Conservation (phyloP, 106 monocot species). For the Dendrobium huoshanense region DNA sequence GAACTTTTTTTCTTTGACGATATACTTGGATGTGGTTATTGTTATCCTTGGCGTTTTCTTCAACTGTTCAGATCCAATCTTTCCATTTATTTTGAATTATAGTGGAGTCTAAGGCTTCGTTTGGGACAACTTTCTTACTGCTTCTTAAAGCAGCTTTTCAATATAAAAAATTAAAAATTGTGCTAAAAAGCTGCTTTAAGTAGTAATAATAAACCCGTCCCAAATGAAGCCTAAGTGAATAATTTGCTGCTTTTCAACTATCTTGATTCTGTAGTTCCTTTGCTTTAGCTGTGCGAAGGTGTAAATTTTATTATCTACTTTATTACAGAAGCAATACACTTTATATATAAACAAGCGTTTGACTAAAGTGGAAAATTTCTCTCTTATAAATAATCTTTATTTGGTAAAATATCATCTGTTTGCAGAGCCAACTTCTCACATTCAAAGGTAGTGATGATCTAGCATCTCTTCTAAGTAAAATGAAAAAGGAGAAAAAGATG, state of each 20-base stretch:
- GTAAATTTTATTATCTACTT: background rate
- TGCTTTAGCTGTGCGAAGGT: background rate
- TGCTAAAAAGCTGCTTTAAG: too few species aligned
- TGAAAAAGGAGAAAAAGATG: slow-evolving; percentile 1
- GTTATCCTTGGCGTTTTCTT: too few species aligned
- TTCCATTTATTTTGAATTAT: too few species aligned
- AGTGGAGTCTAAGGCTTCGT: too few species aligned
- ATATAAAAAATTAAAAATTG: too few species aligned
- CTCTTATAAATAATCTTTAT: background rate
- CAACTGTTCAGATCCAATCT: too few species aligned
- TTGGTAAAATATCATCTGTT: background rate
- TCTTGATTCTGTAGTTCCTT: background rate
- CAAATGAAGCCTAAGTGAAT: too few species aligned
- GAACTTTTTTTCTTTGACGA: too few species aligned
- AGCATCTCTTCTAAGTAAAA: background rate
- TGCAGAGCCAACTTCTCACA: background rate
- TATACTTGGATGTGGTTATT: too few species aligned
- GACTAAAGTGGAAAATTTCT: background rate
- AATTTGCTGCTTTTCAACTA: background rate
- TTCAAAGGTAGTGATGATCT: background rate
- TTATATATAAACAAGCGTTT: background rate
- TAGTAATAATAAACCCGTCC: too few species aligned
- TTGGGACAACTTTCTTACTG: too few species aligned
- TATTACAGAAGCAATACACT: background rate
- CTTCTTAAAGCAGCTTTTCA: too few species aligned